Evolutionary conservation across 495 filamentous ascomycete species (phyloP), one percentile per base, ranked within the genome.

Genomic region (Aspergillus sclerotioniger): DNA sequence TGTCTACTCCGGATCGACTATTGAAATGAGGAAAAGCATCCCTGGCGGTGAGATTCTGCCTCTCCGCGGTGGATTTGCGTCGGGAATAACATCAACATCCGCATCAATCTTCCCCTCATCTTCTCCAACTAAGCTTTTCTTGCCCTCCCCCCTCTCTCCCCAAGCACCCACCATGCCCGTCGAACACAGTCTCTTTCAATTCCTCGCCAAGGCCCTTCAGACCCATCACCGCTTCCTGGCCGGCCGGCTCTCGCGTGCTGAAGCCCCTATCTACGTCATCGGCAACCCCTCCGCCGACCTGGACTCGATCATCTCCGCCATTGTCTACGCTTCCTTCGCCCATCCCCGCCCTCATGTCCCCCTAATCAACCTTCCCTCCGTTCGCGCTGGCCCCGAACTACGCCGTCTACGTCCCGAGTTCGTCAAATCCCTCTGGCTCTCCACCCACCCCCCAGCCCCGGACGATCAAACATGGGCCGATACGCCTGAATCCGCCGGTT

Each of bases 271-370:
- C 52, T 79, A 77, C 63, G 76, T 80, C 19, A 64, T 80, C 50
- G 77, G 77, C 58, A 80, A 80, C 47, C 71, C 75, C 52, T 73
- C 74, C 21, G 69, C 73, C 82, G 94, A 98, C 68, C 87, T 98
- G 65, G 94, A 98, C 73, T 96, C 95, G 12, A 83, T 98, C 54
- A 89, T 90, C 71, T 90, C 84, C 35, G 84, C 92, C 15, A 73
- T 98, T n/a, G 69, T 96, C 45, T 89, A 90, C 48, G 87, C 93
- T 44, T 98, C 96, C 74, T 81, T 95, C 56, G 84, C 86, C 70
- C 52, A 73, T 61, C 61, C 68, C 28, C 76, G 79, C 1, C 74
- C 87, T n/a, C 86, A 93, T 71, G 81, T 96, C 33, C 94, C 94
- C 0, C 70, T 98, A 8, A 82, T 89, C 17, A 91, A 95, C 67